Conservation (phyloP, 371 early-diverging fungal genomes). For the Mortierella sp. region DNA sequence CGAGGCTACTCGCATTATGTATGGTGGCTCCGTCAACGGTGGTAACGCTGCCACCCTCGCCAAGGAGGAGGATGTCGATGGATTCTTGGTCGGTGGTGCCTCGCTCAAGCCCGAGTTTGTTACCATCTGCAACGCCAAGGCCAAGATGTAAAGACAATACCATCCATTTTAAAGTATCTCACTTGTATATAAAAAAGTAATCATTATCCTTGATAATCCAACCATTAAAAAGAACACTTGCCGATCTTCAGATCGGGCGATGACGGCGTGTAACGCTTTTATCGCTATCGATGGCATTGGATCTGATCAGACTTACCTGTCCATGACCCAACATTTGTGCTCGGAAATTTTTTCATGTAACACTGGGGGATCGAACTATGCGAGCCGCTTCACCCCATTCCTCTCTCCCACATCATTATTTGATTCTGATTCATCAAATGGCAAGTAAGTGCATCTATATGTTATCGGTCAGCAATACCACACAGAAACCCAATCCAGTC, state of each 20-base stretch:
- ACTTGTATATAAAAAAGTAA: constrained; percentile 15
- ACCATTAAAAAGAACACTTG: too few relatives aligned
- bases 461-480: neutral
- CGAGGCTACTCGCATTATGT: constrained; percentile 93
- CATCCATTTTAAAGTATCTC: neutral
- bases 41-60: constrained; percentile 83
- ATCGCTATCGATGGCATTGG: too few relatives aligned
- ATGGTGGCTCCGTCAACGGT: constrained; percentile 96
- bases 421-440: neutral
- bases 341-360: neutral
- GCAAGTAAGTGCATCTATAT: neutral
- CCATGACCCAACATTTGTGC: too few relatives aligned
- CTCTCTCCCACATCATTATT: neutral
- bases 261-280: too few relatives aligned
- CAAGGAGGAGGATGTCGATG: constrained; percentile 93
- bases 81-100: constrained; percentile 99
- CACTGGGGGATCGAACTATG: too few relatives aligned
- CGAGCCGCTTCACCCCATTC: neutral
- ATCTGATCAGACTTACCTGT: too few relatives aligned
- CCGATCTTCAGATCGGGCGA: too few relatives aligned
- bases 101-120: constrained; percentile 92
- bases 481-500: neutral
- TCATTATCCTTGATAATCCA: neutral
- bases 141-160: constrained; percentile 31
- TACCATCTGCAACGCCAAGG: constrained; percentile 75